These are phyloP conservation scores for Trichoderma oligosporum DNA, from an alignment of 2,329 filamentous ascomycete genomes.

Conservation along the genomic window DNA sequence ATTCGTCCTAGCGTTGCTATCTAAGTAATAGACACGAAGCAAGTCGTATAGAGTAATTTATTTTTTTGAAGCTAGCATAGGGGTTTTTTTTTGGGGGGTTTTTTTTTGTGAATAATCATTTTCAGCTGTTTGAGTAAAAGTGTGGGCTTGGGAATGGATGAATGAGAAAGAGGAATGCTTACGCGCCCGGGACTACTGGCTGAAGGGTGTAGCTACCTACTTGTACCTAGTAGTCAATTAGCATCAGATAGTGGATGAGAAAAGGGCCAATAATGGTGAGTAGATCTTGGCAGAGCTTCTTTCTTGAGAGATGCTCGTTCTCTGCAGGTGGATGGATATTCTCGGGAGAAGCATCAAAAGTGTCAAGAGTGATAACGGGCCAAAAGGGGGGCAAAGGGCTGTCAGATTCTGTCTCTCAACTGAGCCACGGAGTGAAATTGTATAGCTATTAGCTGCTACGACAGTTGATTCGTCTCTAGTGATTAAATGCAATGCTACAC, in stretches of 20 bases:
- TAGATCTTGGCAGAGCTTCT: not conserved
- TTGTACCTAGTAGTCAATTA: not conserved
- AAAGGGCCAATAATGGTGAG: not conserved
- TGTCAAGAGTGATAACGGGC: not conserved
- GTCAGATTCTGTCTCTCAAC: conserved; percentile 5
- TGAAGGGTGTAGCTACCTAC: not conserved
- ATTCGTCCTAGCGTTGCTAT: not conserved
- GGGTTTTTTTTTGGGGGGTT: not conserved
- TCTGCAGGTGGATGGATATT: not conserved
- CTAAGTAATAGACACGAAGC: not conserved
- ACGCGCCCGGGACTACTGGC: conserved; percentile 11
- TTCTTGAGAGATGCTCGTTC: not conserved
- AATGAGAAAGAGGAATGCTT: conserved; percentile 8
- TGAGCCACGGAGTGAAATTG: conserved; percentile 1
- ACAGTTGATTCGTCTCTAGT: not conserved
- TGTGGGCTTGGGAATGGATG: not conserved
- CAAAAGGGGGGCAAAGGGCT: not conserved
- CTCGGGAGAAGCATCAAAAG: not conserved
- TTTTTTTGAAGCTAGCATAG: not conserved
- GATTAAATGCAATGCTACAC: not conserved
- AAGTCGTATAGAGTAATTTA: conserved; percentile 10
- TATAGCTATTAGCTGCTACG: not conserved
- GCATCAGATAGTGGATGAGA: not conserved
- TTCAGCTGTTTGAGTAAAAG: not conserved
- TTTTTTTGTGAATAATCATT: conserved; percentile 2